Percentiles rank a stretch among this genome's conserved stretches.
Conservation (phyloP, 2,329 filamentous ascomycete species). For the Verticillium klebahnii region DNA sequence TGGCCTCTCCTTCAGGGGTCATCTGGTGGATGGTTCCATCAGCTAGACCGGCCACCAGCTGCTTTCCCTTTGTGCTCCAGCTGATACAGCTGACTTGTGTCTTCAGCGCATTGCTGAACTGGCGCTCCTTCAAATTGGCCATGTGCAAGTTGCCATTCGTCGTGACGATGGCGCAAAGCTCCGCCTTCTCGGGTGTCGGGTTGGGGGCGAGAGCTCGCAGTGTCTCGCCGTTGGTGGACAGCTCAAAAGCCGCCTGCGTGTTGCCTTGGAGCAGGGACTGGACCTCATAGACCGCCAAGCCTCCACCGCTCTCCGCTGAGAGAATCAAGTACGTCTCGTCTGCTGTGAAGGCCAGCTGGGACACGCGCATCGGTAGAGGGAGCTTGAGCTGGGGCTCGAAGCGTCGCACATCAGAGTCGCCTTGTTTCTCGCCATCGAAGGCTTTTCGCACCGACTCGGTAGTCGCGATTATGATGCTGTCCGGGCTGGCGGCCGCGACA, state of each 20-base stretch:
- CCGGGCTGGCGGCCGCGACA: conserved; percentile 81
- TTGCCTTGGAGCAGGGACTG: conserved; percentile 61
- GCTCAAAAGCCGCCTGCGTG: conserved; percentile 65
- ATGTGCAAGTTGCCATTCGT: conserved; percentile 76
- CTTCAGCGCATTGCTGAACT: conserved; percentile 61
- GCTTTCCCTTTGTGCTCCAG: conserved; percentile 93
- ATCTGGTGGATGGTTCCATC: conserved; percentile 81
- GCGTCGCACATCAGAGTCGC: conserved; percentile 59
- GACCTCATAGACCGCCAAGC: conserved; percentile 78
- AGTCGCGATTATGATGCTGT: conserved; percentile 68
- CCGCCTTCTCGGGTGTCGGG: conserved; percentile 66
- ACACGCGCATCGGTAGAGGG: conserved; percentile 68
- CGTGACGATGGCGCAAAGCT: conserved; percentile 77
- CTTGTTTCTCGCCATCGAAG: conserved; percentile 54
- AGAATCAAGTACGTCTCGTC: conserved; percentile 82
- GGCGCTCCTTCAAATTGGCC: conserved; percentile 69
- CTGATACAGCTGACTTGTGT: conserved; percentile 75
- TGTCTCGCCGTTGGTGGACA: conserved; percentile 70
- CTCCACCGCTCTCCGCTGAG: conserved; percentile 75
- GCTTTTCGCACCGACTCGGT: conserved; percentile 75
- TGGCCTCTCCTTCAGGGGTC: conserved; percentile 72
- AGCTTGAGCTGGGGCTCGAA: conserved; percentile 74
- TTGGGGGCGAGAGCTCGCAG: conserved; percentile 77
- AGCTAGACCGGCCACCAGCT: conserved; percentile 78
- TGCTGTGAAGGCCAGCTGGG: conserved; percentile 86